These are phyloP conservation scores for Candida verbasci DNA, from an alignment of 805 yeast genomes.

Conservation along the genomic window DNA sequence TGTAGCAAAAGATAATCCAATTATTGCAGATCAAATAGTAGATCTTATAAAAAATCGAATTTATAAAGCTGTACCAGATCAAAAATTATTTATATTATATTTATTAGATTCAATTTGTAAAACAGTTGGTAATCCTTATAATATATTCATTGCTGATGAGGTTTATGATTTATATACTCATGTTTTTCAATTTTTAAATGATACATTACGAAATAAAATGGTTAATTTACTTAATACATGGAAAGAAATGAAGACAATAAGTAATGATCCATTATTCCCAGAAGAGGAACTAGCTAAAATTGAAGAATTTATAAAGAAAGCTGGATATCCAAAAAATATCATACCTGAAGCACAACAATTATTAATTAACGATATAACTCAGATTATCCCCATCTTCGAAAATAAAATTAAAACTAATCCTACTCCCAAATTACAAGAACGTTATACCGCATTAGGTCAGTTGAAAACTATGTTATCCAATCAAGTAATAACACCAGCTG, in stretches of 20 bases:
- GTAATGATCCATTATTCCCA: slow-evolving; percentile 71
- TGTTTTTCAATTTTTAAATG: slow-evolving; percentile 76
- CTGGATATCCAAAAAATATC: slow-evolving; percentile 18
- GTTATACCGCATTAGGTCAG: slow-evolving; percentile 42
- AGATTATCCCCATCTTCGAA: slow-evolving; percentile 40
- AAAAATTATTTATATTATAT: slow-evolving; percentile 80
- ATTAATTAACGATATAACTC: slow-evolving; percentile 31
- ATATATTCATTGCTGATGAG: slow-evolving; percentile 67
- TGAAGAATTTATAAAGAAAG: slow-evolving; percentile 58
- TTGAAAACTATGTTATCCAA: slow-evolving; percentile 36
- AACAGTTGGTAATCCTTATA: slow-evolving; percentile 86
- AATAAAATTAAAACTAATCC: slow-evolving; percentile 30
- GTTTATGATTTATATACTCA: slow-evolving; percentile 67
- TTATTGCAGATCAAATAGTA: slow-evolving; percentile 72
- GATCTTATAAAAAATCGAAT: slow-evolving; percentile 73
- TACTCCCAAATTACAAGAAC: slow-evolving; percentile 43
- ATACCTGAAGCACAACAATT: slow-evolving; percentile 1
- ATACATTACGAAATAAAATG: slow-evolving; percentile 66
- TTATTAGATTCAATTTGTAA: slow-evolving; percentile 89
- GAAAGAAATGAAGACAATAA: slow-evolving; percentile 62
- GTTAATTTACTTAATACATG: slow-evolving; percentile 82
- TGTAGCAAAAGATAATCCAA: slow-evolving; percentile 80
- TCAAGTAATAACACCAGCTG: slow-evolving; percentile 29
- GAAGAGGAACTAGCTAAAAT: slow-evolving; percentile 64
- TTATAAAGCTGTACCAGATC: slow-evolving; percentile 70